Evolutionary conservation across 345 rosid genomes (phyloP).

Genomic region (Zanthoxylum bungeanum): DNA sequence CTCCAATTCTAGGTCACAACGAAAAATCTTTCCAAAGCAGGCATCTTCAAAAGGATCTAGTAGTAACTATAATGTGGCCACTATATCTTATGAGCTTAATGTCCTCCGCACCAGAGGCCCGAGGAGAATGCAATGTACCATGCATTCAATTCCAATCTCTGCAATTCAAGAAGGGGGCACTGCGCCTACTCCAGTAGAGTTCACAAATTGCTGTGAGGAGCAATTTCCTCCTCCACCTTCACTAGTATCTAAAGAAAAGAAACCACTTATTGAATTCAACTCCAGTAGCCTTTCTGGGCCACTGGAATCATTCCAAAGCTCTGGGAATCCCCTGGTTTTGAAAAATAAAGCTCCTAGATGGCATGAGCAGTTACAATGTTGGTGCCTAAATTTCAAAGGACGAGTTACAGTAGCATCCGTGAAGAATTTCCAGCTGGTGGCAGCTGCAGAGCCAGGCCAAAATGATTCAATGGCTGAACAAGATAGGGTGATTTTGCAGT

Average conservation of each 20-base stretch:
- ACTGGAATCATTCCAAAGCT: conserved; percentile 1
- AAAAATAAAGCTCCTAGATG: conserved; percentile 94
- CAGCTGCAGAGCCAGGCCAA: conserved; percentile 46
- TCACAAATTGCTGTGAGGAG: conserved; percentile 22
- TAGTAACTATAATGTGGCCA: conserved; percentile 43
- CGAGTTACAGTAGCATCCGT: conserved; percentile 93
- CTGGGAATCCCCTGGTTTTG: conserved; percentile 49
- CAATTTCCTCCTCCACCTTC: conserved; percentile 12
- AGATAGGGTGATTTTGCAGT: conserved; percentile 76
- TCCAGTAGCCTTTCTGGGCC: conserved; percentile 33
- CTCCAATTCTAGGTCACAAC: conserved; percentile 24
- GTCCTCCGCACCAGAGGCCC: conserved; percentile 89
- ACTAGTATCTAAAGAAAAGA: conserved; percentile 36
- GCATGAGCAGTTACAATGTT: conserved; percentile 94
- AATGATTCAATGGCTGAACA: conserved; percentile 61
- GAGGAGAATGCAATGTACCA: conserved; percentile 79
- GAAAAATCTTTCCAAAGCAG: conserved; percentile 39
- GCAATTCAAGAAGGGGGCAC: conserved; percentile 66
- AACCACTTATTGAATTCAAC: conserved; percentile 32
- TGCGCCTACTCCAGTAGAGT: conserved; percentile 52
- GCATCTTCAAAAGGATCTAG: conserved; percentile 41
- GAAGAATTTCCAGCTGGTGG: conserved; percentile 89
- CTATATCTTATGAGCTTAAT: conserved; percentile 72
- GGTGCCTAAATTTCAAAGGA: conserved; percentile 93
- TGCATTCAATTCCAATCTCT: conserved; percentile 59